phyloP scores from a whole-genome alignment of 768 basidiomycete genomes.

The Sporobolomyces roseus region DNA sequence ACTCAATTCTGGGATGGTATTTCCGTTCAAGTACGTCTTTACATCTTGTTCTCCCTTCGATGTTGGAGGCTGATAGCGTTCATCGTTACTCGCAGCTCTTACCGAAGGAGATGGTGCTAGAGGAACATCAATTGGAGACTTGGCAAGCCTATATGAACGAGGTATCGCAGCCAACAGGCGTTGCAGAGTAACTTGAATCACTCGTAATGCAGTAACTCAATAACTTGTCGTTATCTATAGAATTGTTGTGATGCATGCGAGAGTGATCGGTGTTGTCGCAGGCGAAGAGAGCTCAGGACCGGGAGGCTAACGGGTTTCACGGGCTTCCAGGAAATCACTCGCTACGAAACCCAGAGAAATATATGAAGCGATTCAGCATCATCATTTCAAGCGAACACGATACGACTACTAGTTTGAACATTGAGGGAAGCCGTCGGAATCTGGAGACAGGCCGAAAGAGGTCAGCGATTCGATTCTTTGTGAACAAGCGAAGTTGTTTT shows the following conservation, averaged over 20 bases:
- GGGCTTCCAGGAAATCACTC: no score
- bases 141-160: constrained; percentile 15
- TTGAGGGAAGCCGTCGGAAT: no score
- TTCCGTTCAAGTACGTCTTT: constrained; percentile 14
- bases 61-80: background rate
- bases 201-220: no score
- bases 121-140: background rate
- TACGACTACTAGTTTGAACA: no score
- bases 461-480: background rate
- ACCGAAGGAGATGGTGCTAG: background rate
- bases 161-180: constrained; percentile 5
- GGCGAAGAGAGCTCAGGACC: no score
- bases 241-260: no score
- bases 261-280: no score
- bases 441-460: background rate
- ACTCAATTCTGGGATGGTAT: constrained; percentile 40
- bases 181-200: no score
- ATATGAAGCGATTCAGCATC: no score
- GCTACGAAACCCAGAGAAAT: no score
- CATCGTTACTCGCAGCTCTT: background rate
- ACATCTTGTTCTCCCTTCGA: background rate
- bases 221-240: no score
- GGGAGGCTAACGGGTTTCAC: no score
- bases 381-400: background rate
- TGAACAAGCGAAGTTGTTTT: background rate